Conservation (phyloP, 176 grass and related monocot species). For the Oryza glumipatula region DNA sequence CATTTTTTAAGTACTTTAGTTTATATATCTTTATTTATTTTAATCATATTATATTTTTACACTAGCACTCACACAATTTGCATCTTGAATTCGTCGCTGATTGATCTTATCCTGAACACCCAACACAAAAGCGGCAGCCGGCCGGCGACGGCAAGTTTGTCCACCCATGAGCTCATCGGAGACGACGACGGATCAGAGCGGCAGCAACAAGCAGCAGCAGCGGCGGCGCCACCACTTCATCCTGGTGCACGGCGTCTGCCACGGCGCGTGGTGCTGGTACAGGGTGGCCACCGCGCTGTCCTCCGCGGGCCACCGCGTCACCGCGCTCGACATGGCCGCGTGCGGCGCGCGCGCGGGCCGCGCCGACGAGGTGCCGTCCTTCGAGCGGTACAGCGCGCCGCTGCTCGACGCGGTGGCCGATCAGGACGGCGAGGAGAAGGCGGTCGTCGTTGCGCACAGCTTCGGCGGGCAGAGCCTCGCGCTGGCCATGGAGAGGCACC, state of each 20-base stretch:
- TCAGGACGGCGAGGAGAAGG: slow-evolving; percentile 21
- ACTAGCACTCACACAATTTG: too few species aligned
- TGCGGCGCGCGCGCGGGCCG: slow-evolving; percentile 23
- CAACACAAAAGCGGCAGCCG: too few species aligned
- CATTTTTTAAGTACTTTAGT: too few species aligned
- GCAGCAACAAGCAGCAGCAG: too few species aligned
- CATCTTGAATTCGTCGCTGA: too few species aligned
- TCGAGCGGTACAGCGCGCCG: slow-evolving; percentile 41
- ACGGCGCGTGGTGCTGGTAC: slow-evolving; percentile 75
- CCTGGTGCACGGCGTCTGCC: background rate
- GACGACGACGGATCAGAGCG: too few species aligned
- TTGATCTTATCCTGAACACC: too few species aligned
- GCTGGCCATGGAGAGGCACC: slow-evolving; percentile 25
- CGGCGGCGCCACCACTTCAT: too few species aligned
- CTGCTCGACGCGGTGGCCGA: slow-evolving; percentile 18
- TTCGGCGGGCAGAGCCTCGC: slow-evolving; percentile 40
- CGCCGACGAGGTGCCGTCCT: slow-evolving; percentile 33
- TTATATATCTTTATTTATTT: too few species aligned
- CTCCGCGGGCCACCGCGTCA: slow-evolving; percentile 33
- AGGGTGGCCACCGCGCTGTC: slow-evolving; percentile 6
- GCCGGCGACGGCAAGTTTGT: too few species aligned
- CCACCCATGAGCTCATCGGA: too few species aligned
- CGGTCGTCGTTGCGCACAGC: slow-evolving; percentile 58
- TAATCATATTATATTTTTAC: too few species aligned
- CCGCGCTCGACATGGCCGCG: slow-evolving; percentile 47